Evolutionary conservation across 1,284 basidiomycete species (phyloP).

Genomic region (Clitocybe nebularis): DNA sequence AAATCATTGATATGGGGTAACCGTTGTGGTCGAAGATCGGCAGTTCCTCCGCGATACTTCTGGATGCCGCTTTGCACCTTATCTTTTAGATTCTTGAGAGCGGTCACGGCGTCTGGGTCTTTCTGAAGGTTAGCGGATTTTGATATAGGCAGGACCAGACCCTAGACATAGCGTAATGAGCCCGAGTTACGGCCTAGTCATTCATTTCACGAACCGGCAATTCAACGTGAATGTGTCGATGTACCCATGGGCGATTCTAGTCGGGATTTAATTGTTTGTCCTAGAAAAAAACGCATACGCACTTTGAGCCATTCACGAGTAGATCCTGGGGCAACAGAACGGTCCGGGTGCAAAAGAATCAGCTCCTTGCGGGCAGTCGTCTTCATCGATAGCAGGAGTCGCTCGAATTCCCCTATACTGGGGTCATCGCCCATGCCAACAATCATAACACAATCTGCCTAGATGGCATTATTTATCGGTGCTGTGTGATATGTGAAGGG

Average conservation of each 20-base stretch:
- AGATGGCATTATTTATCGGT: slow-evolving; percentile 14
- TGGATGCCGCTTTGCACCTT: slow-evolving; percentile 87
- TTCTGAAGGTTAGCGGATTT: slow-evolving; percentile 55
- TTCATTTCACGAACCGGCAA: slow-evolving; percentile 69
- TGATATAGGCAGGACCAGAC: slow-evolving; percentile 60
- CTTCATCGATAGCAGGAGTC: slow-evolving; percentile 89
- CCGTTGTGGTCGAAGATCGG: slow-evolving; percentile 68
- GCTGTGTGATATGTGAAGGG: slow-evolving; percentile 1
- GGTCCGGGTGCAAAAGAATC: slow-evolving; percentile 89
- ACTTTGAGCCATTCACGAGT: slow-evolving; percentile 97
- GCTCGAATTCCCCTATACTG: slow-evolving; percentile 87
- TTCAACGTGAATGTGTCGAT: slow-evolving; percentile 90
- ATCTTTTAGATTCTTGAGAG: slow-evolving; percentile 88
- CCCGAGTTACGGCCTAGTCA: too few species aligned
- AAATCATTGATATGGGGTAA: slow-evolving; percentile 89
- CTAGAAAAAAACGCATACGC: background rate
- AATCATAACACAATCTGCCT: slow-evolving; percentile 95
- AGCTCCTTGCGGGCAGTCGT: slow-evolving; percentile 97
- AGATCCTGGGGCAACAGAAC: slow-evolving; percentile 85
- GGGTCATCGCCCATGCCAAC: slow-evolving; percentile 95
- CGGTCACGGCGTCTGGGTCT: slow-evolving; percentile 87
- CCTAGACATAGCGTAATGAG: slow-evolving; percentile 36
- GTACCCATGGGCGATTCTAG: slow-evolving; percentile 91
- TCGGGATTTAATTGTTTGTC: slow-evolving; percentile 9
- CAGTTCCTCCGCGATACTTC: slow-evolving; percentile 75